Evolutionary conservation across 106 monocot genomes (phyloP), one percentile per base, ranked within the genome.

Genomic region (Xerophyta viscosa): DNA sequence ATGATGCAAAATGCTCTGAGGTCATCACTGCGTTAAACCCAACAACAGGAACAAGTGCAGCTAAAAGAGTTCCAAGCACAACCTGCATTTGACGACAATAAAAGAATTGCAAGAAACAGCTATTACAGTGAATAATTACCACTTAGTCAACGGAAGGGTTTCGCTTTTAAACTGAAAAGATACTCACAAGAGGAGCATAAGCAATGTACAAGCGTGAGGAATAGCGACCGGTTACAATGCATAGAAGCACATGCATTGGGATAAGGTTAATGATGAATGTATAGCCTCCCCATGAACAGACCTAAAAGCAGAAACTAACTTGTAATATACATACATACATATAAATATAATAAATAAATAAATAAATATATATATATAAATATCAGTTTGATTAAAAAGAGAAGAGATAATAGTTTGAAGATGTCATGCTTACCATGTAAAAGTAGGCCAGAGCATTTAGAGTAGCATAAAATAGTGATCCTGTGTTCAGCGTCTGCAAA

Each of bases 1-100:
- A 96, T 41, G 96, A 96, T 17, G 84, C 96, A 71, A 96, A 96
- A 73, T 96, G 96, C 70, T 96, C 96, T 26, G 96, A 96, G 25
- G 88, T 96, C 96, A 96, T 85, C 71, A 96, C 81, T 21, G 96
- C 96, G 82, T 96, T 96, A 60, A 96, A 96, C 49, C 96, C 96
- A 73, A 96, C 96, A 30, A 96, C 96, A 45, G 96, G 96, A 33
- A 96, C 96, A 70, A 96, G 71, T 14, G 96, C 64, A 30, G 96
- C 96, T 19, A 96, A 70, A 70, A 96, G 70, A 15, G 96, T 96
- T 37, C 96, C 96, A 54, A 96, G 54, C 18, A 96, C 71, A 86
- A 96, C 89, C 96, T 96, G 60, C 47, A 57, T 15, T 30, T 17
- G 26, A 48, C 14, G 57, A 29, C 24, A 19, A 24, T 56, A 52